A percentile compares a stretch with the other conserved stretches of the same genome.
Evolutionary conservation across 2,329 filamentous ascomycete species (phyloP).

Genomic region (Cladosporium sp.): DNA sequence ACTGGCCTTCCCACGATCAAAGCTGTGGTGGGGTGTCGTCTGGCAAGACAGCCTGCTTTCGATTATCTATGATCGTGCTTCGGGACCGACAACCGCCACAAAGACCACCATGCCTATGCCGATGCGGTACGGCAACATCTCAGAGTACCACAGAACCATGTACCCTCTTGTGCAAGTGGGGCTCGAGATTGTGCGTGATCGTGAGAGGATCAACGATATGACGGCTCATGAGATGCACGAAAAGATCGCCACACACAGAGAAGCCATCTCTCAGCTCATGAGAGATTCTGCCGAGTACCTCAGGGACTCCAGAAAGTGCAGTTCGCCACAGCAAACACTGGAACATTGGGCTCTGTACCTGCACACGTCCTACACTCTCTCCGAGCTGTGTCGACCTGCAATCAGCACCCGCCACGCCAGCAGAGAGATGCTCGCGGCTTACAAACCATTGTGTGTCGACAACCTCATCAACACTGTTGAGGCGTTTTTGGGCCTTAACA

Average conservation of each 20-base stretch:
- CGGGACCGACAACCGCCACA: slow-evolving; percentile 55
- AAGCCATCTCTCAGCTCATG: slow-evolving; percentile 59
- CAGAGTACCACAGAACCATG: slow-evolving; percentile 60
- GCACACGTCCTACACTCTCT: slow-evolving; percentile 63
- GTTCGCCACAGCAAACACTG: slow-evolving; percentile 53
- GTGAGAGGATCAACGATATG: slow-evolving; percentile 47
- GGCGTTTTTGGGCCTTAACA: slow-evolving; percentile 60
- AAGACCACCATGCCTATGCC: slow-evolving; percentile 46
- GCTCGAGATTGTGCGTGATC: slow-evolving; percentile 60
- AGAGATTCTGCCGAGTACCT: slow-evolving; percentile 59
- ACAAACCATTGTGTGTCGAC: slow-evolving; percentile 55
- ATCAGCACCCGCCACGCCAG: slow-evolving; percentile 53
- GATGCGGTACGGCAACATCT: slow-evolving; percentile 44
- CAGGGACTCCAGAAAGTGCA: slow-evolving; percentile 53
- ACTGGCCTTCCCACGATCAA: slow-evolving; percentile 40
- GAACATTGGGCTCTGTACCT: slow-evolving; percentile 62
- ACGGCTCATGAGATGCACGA: slow-evolving; percentile 51
- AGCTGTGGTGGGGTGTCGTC: slow-evolving; percentile 59
- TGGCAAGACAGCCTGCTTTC: slow-evolving; percentile 67
- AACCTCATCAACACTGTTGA: slow-evolving; percentile 59
- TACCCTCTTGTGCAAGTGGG: slow-evolving; percentile 58
- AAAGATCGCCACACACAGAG: slow-evolving; percentile 57
- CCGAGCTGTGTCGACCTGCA: slow-evolving; percentile 62
- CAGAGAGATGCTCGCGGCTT: slow-evolving; percentile 46
- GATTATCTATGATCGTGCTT: slow-evolving; percentile 62